phyloP scores from a whole-genome alignment of 169 alveolate genomes.

The Eimeria brunetti region DNA sequence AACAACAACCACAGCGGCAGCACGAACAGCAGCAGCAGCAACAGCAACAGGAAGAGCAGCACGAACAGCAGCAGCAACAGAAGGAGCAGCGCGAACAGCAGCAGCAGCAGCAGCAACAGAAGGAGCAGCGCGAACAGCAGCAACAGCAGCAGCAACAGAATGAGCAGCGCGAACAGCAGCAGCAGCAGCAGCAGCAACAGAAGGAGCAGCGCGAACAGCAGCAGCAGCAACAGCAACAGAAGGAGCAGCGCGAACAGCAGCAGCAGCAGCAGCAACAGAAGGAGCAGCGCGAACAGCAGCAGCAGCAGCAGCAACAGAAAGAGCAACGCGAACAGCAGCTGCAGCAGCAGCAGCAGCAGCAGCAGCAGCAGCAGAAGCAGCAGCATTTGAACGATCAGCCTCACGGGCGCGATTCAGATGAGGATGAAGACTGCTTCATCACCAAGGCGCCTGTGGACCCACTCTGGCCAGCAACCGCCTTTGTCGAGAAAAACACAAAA shows the following conservation, averaged over 20 bases:
- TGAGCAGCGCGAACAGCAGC: background rate
- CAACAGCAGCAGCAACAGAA: background rate
- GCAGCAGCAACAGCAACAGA: background rate
- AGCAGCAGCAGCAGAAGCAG: background rate
- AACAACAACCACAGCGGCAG: no score
- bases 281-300: background rate
- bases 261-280: background rate
- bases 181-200: conserved; percentile 4
- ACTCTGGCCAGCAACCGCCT: no score
- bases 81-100: no score
- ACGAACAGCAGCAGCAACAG: background rate
- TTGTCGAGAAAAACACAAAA: background rate
- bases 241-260: background rate
- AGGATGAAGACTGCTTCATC: no score
- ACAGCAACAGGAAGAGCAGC: no score
- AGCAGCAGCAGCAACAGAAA: background rate
- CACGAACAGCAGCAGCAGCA: background rate
- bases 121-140: background rate
- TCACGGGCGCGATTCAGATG: no score
- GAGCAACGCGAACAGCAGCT: no score
- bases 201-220: background rate
- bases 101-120: background rate
- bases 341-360: conserved; percentile 1
- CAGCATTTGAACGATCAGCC: background rate
- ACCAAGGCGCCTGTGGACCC: no score